phyloP scores from a whole-genome alignment of 345 rosid species.

The Xanthoceras sorbifolium region DNA sequence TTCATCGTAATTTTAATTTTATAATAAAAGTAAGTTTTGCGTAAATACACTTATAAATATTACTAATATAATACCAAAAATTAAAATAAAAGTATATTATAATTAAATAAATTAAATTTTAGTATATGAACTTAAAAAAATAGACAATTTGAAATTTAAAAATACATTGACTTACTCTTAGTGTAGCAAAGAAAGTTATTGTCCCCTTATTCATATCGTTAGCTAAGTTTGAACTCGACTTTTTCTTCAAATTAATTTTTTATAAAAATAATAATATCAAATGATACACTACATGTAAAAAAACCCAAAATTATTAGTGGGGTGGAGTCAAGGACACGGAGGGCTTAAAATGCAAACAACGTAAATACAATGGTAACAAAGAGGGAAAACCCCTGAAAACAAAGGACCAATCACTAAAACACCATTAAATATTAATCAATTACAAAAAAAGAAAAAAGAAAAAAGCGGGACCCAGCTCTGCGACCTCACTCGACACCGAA shows the following conservation, averaged over 20 bases:
- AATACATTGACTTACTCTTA: background rate
- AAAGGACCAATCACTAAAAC: background rate
- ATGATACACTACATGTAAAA: no score
- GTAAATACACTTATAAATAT: no score
- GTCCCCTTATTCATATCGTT: background rate
- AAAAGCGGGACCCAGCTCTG: background rate
- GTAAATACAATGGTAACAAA: background rate
- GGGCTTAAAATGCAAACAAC: background rate
- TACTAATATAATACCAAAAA: no score
- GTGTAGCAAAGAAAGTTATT: no score
- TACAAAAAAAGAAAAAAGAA: background rate
- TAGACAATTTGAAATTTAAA: no score
- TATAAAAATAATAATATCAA: no score
- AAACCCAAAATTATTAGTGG: no score
- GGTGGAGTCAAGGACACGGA: no score
- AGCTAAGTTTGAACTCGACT: background rate
- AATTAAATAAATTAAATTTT: no score
- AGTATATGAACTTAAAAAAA: background rate
- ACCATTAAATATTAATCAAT: background rate
- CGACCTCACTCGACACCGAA: slow-evolving; percentile 5
- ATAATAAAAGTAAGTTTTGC: no score
- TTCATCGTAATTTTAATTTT: no score
- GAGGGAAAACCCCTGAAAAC: background rate
- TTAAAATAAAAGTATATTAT: no score
- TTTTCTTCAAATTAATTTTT: background rate